Evolutionary conservation across 192 early-diverging fungal genomes (phyloP), one percentile per base, ranked within the genome.

Genomic region (Podila epicladia): DNA sequence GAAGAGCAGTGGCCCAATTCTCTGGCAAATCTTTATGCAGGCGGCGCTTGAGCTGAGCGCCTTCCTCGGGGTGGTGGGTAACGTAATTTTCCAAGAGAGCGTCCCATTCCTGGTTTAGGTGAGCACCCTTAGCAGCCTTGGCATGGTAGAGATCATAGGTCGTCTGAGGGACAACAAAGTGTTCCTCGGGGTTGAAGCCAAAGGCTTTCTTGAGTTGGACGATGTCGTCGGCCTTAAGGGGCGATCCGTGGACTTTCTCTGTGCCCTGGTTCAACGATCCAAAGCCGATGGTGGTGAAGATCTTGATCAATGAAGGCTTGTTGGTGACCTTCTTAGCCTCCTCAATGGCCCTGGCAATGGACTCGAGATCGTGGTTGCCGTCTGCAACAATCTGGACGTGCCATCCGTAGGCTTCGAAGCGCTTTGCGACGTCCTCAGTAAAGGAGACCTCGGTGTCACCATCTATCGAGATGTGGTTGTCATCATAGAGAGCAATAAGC

Each of bases 381-480:
- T 98, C 93, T 5, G 74, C 84, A 19, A 98, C 84, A 57, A 85
- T 49, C 69, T 86, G 87, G 33, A 92, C 92, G 73, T 98, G 96
- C 97, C 97, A 99, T 51, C 95, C 98, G 78, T 97, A 99, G 49
- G 97, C 79, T 73, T 94, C 92, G 84, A 92, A 97, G 65, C 97
- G 92, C 86, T 94, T 87, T 55, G 84, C 76, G 41, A 97, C 95
- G 75, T 98, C 93, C 82, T 98, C 97, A 37, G 96, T 97, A 83
- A 98, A 99, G 20, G 95, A 93, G 29, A 94, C 86, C 35, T 87
- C 85, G 64, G 91, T 93, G 41, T 90, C 89, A 67, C 96, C 96
- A 87, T 97, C 98, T 82, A 99, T 97, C 65, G 93, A 91, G 86
- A 99, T 94, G 80, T 95, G 88, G 87, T 99, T 99, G 75, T 96